These are phyloP conservation scores for Elaphomyces granulatus DNA, from an alignment of 495 filamentous ascomycete genomes.

Conservation along the genomic window DNA sequence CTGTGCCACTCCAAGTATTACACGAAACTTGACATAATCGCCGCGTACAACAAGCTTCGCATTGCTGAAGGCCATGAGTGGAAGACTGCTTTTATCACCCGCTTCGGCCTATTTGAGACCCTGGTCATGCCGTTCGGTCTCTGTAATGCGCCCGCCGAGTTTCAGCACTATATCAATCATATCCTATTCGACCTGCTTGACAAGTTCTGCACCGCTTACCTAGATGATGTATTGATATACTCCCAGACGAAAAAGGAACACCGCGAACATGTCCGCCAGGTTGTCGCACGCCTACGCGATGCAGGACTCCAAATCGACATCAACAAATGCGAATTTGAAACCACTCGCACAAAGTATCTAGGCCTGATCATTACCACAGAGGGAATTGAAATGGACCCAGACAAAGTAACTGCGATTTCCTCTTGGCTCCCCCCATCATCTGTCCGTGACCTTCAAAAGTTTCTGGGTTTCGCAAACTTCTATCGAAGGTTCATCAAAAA, in stretches of 20 bases:
- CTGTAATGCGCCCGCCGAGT: neutral
- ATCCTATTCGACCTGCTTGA: slow-evolving; percentile 13
- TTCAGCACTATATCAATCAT: slow-evolving; percentile 2
- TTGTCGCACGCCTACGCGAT: slow-evolving; percentile 10
- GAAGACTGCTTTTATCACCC: neutral
- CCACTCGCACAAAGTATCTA: slow-evolving; percentile 10
- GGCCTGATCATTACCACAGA: slow-evolving; percentile 11
- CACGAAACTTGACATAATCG: neutral
- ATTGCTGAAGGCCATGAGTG: neutral
- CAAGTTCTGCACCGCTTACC: slow-evolving; percentile 14
- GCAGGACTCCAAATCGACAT: slow-evolving; percentile 13
- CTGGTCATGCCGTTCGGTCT: neutral
- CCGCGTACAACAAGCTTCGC: neutral
- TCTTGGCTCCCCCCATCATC: slow-evolving; percentile 10
- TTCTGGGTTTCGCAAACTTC: slow-evolving; percentile 25
- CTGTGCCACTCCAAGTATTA: neutral
- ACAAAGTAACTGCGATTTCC: slow-evolving; percentile 14
- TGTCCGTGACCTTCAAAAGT: slow-evolving; percentile 12
- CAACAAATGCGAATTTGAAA: slow-evolving; percentile 19
- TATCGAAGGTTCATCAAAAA: slow-evolving; percentile 18
- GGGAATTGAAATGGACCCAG: slow-evolving; percentile 12
- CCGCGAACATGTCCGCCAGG: slow-evolving; percentile 8
- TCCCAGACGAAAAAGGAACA: slow-evolving; percentile 9
- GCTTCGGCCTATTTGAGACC: neutral
- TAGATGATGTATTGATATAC: slow-evolving; percentile 20